Evolutionary conservation across 768 basidiomycete species (phyloP), one percentile per base, ranked within the genome.

Genomic region (Multifurca ochricompacta): DNA sequence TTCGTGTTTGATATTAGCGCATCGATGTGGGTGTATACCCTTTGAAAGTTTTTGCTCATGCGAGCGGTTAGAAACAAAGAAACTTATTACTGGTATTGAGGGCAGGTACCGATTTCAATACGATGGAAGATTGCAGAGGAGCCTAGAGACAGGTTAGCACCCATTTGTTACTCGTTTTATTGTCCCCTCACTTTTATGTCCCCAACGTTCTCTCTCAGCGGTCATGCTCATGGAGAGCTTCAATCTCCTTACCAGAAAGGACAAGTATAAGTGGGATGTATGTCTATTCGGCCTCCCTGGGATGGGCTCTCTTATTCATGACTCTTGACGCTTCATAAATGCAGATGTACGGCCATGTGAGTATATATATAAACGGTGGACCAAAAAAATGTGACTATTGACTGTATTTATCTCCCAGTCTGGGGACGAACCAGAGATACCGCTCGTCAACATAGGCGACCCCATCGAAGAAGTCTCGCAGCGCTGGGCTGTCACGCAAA

Each of bases 181-280:
- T 18, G 35, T 13, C 2, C 39, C 13, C 6, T 10, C 0, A 11
- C 21, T 23, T 9, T 40, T n/a, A n/a, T n/a, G n/a, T n/a, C n/a
- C n/a, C n/a, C n/a, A 25, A 42, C 23, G 5, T 42, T 25, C 27
- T 13, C 23, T 21, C 21, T 9, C 57, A 82, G 82, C 81, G n/a
- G 80, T 79, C 8, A 85, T 84, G 83, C 64, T 85, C 40, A 83
- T 85, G 82, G 83, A 85, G 63, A 82, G 80, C 3, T 83, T 85
- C 60, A 76, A 79, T 42, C 75, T 76, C 4, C 68, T 85, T 14
- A 77, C 79, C 7, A 66, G 79, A 44, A 82, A 83, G 65, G 81
- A 83, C 57, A 85, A 85, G 65, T 85, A 82, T 63, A 77, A 78
- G n/a, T 85, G 83, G 83, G 83, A 85, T 74, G 83, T 84, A 60